phyloP scores from a whole-genome alignment of 495 filamentous ascomycete species.

The Durotheca rogersii region DNA sequence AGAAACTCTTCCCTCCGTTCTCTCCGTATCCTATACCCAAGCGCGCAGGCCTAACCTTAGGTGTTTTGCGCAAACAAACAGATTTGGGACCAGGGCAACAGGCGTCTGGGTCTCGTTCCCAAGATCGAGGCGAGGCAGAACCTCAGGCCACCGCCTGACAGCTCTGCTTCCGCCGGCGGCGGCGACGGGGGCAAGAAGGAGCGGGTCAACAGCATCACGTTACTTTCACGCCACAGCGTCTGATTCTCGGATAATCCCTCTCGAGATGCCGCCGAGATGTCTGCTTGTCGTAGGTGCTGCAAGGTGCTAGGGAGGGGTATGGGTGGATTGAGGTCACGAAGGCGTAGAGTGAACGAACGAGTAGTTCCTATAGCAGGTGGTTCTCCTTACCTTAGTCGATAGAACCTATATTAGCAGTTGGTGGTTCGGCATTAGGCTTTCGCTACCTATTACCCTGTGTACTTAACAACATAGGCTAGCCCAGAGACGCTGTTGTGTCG shows the following conservation, averaged over 20 bases:
- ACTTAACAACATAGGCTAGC: neutral
- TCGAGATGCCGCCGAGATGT: conserved; percentile 4
- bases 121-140: conserved; percentile 61
- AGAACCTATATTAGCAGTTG: too few species aligned
- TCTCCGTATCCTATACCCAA: neutral
- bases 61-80: conserved; percentile 35
- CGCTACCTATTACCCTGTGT: too few species aligned
- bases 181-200: conserved; percentile 14
- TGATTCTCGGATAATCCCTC: neutral
- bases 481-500: neutral
- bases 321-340: too few species aligned
- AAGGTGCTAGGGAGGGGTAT: too few species aligned
- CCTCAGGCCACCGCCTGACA: conserved; percentile 36
- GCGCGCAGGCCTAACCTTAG: neutral
- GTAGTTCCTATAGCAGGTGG: neutral
- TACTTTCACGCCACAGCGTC: conserved; percentile 6
- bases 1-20: neutral
- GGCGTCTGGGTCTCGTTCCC: conserved; percentile 67
- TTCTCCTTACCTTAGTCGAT: too few species aligned
- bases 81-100: conserved; percentile 77
- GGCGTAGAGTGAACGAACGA: conserved; percentile 1
- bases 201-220: conserved; percentile 13
- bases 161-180: too few species aligned
- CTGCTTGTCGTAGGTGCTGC: neutral
- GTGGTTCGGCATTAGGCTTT: too few species aligned